Evolutionary conservation across 305 asterid species (phyloP).

Genomic region (Plantago rigida): DNA sequence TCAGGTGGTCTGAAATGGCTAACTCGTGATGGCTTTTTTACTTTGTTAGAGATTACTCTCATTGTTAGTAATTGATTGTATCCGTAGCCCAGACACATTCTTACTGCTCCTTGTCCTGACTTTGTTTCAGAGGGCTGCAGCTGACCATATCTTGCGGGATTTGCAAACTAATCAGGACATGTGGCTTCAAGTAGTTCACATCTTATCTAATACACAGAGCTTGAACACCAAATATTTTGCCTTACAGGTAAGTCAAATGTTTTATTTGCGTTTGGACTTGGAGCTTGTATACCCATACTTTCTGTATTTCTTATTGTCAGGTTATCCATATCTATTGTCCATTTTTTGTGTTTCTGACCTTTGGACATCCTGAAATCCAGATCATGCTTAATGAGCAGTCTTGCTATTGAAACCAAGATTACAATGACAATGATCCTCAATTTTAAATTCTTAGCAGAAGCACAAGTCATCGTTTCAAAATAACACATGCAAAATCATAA

Average conservation of each 20-base stretch:
- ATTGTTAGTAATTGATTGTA: neutral
- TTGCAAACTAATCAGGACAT: constrained; percentile 86
- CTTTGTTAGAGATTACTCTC: neutral
- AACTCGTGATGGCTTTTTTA: neutral
- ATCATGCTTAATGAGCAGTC: too few relatives aligned
- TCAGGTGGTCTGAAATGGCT: too few relatives aligned
- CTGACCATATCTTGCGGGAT: constrained; percentile 87
- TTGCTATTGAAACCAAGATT: too few relatives aligned
- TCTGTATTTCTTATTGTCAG: constrained; percentile 3
- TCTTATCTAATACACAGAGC: constrained; percentile 66
- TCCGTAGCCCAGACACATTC: constrained; percentile 1
- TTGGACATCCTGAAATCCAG: too few relatives aligned
- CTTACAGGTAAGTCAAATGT: constrained; percentile 60
- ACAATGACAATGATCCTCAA: too few relatives aligned
- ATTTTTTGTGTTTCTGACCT: too few relatives aligned
- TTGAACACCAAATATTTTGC: constrained; percentile 87
- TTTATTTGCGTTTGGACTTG: constrained; percentile 7
- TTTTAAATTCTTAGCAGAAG: too few relatives aligned
- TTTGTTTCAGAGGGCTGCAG: constrained; percentile 69
- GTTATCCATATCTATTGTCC: too few relatives aligned
- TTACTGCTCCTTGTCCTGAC: constrained; percentile 14
- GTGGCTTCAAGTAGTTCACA: constrained; percentile 99
- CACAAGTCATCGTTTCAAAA: too few relatives aligned
- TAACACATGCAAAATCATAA: too few relatives aligned
- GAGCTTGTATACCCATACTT: constrained; percentile 2